phyloP scores from a whole-genome alignment of 192 early-diverging fungal species.

The Funneliformis mosseae region DNA sequence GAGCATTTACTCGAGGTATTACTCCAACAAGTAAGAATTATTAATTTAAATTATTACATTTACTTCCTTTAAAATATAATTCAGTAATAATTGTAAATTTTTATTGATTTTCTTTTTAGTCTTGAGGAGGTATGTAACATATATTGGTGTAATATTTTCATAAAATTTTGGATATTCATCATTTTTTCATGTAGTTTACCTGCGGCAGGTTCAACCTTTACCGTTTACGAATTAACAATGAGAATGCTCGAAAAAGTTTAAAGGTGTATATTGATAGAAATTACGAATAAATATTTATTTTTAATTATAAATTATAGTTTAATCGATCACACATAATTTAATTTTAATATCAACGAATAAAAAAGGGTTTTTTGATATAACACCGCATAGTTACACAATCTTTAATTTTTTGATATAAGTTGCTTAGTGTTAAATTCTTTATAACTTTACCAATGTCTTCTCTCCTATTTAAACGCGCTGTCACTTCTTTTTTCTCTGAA shows the following conservation, averaged over 20 bases:
- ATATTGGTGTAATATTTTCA: neutral
- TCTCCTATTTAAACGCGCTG: neutral
- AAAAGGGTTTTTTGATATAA: too few relatives aligned
- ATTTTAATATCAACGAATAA: too few relatives aligned
- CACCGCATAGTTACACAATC: too few relatives aligned
- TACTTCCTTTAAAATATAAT: neutral
- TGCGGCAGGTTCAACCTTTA: constrained; percentile 80
- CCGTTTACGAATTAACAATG: constrained; percentile 71
- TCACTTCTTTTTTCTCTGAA: neutral
- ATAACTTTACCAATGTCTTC: neutral
- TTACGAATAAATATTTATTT: too few relatives aligned
- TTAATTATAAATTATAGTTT: too few relatives aligned
- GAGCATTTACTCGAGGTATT: constrained; percentile 69
- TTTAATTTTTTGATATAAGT: too few relatives aligned
- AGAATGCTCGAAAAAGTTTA: constrained; percentile 34
- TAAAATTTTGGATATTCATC: neutral
- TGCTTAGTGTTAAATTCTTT: too few relatives aligned
- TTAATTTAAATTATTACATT: neutral
- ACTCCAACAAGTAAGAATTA: constrained; percentile 47
- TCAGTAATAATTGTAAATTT: neutral
- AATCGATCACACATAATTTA: too few relatives aligned
- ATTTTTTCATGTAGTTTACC: constrained; percentile 57
- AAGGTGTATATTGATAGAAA: neutral
- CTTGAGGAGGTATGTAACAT: constrained; percentile 43
- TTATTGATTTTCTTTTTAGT: constrained; percentile 18